phyloP scores from a whole-genome alignment of 106 monocot genomes.

The Phalaenopsis equestris region DNA sequence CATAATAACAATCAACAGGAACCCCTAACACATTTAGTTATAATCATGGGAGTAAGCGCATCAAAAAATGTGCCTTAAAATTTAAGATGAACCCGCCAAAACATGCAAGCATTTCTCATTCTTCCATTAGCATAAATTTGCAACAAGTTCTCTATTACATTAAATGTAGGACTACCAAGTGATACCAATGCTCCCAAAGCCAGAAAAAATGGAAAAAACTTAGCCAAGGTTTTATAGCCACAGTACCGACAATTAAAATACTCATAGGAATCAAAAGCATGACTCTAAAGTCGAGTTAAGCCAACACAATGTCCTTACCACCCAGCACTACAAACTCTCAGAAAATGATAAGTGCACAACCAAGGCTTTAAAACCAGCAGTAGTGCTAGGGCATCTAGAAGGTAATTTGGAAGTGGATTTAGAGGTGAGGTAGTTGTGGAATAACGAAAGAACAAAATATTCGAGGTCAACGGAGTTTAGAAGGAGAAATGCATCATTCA shows the following conservation, averaged over 20 bases:
- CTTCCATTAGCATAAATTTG: background rate
- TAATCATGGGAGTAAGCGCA: background rate
- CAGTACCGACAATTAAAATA: background rate
- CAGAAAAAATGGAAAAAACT: background rate
- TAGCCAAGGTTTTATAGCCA: background rate
- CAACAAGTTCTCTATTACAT: background rate
- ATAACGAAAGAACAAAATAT: no score
- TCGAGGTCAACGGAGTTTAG: no score
- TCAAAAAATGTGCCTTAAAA: background rate
- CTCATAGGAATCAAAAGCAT: background rate
- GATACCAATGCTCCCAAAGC: background rate
- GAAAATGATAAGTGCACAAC: background rate
- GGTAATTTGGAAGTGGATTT: no score
- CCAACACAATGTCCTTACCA: background rate
- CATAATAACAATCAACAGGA: background rate
- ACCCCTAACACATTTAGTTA: background rate
- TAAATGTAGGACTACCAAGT: background rate
- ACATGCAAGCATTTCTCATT: background rate
- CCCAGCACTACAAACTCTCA: background rate
- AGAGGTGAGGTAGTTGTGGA: no score
- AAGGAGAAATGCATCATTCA: no score
- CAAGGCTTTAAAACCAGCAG: background rate
- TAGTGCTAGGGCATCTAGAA: no score
- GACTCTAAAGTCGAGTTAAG: background rate
- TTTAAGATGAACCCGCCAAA: background rate